These are phyloP conservation scores for Cicer chorassanicum DNA, from an alignment of 306 rosid genomes.

Conservation along the genomic window DNA sequence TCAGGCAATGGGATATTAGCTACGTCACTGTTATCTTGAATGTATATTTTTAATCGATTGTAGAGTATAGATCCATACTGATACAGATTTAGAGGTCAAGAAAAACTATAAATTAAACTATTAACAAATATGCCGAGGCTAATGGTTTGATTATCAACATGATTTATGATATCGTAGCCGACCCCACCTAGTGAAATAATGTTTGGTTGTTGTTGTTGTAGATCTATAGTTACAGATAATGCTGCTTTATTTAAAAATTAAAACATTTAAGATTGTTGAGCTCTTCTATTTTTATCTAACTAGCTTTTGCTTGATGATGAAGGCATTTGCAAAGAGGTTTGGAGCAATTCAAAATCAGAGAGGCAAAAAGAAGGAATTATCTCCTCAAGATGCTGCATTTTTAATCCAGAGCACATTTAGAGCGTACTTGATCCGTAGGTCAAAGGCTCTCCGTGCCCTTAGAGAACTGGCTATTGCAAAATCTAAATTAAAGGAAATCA, in stretches of 20 bases:
- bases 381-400: constrained; percentile 87
- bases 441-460: constrained; percentile 83
- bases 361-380: constrained; percentile 86
- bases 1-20: background rate
- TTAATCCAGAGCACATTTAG: constrained; percentile 77
- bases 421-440: constrained; percentile 76
- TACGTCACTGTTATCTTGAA: background rate
- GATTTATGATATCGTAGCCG: too few relatives aligned
- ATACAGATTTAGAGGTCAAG: too few relatives aligned
- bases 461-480: constrained; percentile 83
- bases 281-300: constrained; percentile 9
- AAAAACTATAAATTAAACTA: too few relatives aligned
- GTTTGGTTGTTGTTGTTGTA: too few relatives aligned
- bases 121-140: too few relatives aligned
- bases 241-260: background rate
- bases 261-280: constrained; percentile 25
- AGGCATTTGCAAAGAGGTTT: constrained; percentile 82
- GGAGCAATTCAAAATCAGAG: constrained; percentile 55
- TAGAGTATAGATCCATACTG: background rate
- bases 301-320: constrained; percentile 41
- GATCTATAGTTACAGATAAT: background rate
- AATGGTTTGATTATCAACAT: too few relatives aligned
- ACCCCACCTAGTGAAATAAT: too few relatives aligned
- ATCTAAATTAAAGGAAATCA: constrained; percentile 81
- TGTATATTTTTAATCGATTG: background rate